Base-by-base conservation (phyloP, 2,329 filamentous ascomycete species). In the Beauveria varroae region DNA sequence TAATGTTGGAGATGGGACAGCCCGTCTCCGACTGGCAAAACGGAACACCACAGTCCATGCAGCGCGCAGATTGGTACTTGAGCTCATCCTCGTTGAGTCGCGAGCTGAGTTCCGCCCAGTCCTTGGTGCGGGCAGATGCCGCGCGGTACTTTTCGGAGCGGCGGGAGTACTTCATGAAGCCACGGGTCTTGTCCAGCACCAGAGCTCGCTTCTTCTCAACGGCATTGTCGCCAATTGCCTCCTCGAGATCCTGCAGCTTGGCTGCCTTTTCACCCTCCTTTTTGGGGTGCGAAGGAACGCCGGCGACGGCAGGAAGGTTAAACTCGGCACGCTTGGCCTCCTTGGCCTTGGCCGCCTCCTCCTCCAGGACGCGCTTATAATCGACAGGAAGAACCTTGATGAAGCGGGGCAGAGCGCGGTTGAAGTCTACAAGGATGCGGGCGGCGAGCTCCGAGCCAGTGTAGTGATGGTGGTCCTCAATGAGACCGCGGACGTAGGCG, bases 31-130 rank as follows among this genome's bases (percentile, higher is more conserved):
- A 96, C 75, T 98, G 93, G 70, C 93, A 98, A 83, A 98, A 98
- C 1, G 93, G 93, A 64, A 98, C 93, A 85, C 93, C 93, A 64
- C 93, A 98, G 78, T 98, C 93, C 93, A 98, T 98, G 81, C 93
- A 98, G 66, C 93, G 90, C 64, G 93, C 93, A 52, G 92, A 89
- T 76, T 98, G 93, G 72, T 96, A 97, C 79, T 97, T 97, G 66
- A 97, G 86, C 78, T 96, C 92, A 68, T 97, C 93, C 75, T 96
- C 92, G 66, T 90, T 91, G 54, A 98, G 83, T 62, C 93, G 89
- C 69, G 86, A 86, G 63, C 88, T 95, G 52, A 98, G 83, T 77
- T 98, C 93, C 46, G 89, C 89, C 93, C 93, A 98, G 72, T 98
- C 93, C 72, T 93, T 91, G 64, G 87, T 92, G 68, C 93, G 85